Percentiles rank a stretch among this genome's conserved stretches.
Evolutionary conservation across 768 basidiomycete species (phyloP).

Genomic region (Tubosaeta brunneosetosa): DNA sequence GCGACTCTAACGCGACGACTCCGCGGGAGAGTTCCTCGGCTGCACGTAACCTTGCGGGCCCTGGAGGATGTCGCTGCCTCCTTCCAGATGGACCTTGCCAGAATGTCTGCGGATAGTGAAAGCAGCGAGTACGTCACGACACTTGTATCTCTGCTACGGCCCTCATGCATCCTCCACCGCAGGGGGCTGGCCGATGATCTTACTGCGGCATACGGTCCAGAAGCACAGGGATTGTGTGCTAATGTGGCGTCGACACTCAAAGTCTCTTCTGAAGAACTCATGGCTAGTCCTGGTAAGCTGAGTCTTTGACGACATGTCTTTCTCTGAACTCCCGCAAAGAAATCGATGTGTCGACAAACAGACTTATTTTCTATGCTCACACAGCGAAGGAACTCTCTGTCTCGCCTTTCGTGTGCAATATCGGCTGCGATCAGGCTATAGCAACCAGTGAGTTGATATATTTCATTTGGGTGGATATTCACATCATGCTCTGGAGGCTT

Average conservation of each 20-base stretch:
- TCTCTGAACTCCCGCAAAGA: conserved; percentile 10
- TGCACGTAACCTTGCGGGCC: conserved; percentile 52
- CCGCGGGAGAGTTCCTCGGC: conserved; percentile 55
- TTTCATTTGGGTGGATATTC: conserved; percentile 4
- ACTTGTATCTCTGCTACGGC: not conserved
- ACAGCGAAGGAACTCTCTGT: conserved; percentile 45
- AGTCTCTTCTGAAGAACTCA: conserved; percentile 29
- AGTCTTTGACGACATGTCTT: not conserved
- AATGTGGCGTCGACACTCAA: conserved; percentile 42
- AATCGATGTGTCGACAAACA: conserved; percentile 19
- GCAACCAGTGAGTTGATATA: conserved; percentile 31
- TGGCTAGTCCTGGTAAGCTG: conserved; percentile 34
- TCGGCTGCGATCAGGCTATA: conserved; percentile 40
- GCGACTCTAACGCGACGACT: conserved; percentile 57
- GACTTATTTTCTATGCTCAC: conserved; percentile 46
- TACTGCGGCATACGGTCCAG: conserved; percentile 42
- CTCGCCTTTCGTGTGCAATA: conserved; percentile 38
- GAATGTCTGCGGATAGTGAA: conserved; percentile 39
- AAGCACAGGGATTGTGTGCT: conserved; percentile 45
- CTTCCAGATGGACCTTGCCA: conserved; percentile 56
- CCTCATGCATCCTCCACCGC: conserved; percentile 2
- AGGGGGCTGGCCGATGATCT: conserved; percentile 44
- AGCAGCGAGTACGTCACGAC: conserved; percentile 39
- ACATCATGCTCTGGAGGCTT: conserved; percentile 41
- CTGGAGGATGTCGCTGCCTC: conserved; percentile 57